phyloP scores from a whole-genome alignment of 2,329 filamentous ascomycete species.

The Fusarium sp. region DNA sequence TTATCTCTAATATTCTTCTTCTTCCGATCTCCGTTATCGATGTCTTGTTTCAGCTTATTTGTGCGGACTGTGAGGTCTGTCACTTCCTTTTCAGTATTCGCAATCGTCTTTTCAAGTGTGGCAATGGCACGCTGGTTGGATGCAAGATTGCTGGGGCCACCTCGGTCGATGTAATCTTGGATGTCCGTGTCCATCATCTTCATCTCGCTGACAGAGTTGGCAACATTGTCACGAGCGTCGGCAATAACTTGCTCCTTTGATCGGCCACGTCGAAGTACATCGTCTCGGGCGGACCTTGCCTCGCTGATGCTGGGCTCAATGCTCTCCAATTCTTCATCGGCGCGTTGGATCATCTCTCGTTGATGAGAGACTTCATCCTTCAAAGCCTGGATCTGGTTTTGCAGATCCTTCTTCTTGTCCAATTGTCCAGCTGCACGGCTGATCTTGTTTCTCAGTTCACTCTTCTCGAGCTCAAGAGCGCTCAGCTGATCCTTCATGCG shows the following conservation, averaged over 20 bases:
- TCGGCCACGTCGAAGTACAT: slow-evolving; percentile 74
- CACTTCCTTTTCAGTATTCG: slow-evolving; percentile 71
- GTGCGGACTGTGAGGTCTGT: slow-evolving; percentile 70
- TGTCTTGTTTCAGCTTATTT: slow-evolving; percentile 78
- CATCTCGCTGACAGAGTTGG: slow-evolving; percentile 78
- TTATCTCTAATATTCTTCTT: slow-evolving; percentile 92
- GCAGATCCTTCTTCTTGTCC: slow-evolving; percentile 78
- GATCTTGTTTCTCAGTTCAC: slow-evolving; percentile 77
- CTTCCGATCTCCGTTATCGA: slow-evolving; percentile 79
- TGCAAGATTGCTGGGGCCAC: slow-evolving; percentile 74
- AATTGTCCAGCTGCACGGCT: slow-evolving; percentile 74
- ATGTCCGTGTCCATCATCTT: slow-evolving; percentile 79
- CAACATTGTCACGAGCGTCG: slow-evolving; percentile 73
- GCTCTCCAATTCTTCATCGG: slow-evolving; percentile 75
- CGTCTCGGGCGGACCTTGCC: slow-evolving; percentile 78
- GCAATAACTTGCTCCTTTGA: slow-evolving; percentile 75
- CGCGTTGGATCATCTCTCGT: slow-evolving; percentile 70
- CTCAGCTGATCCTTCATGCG: slow-evolving; percentile 72
- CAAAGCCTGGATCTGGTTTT: slow-evolving; percentile 74
- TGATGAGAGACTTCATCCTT: slow-evolving; percentile 73
- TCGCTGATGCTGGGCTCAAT: slow-evolving; percentile 78
- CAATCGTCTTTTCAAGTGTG: slow-evolving; percentile 70
- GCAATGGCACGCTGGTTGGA: slow-evolving; percentile 74
- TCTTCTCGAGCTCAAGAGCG: slow-evolving; percentile 76
- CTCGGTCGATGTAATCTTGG: slow-evolving; percentile 76